Evolutionary conservation across 805 yeast genomes (phyloP), one percentile per base, ranked within the genome.

Genomic region (Suhomyces sp.): DNA sequence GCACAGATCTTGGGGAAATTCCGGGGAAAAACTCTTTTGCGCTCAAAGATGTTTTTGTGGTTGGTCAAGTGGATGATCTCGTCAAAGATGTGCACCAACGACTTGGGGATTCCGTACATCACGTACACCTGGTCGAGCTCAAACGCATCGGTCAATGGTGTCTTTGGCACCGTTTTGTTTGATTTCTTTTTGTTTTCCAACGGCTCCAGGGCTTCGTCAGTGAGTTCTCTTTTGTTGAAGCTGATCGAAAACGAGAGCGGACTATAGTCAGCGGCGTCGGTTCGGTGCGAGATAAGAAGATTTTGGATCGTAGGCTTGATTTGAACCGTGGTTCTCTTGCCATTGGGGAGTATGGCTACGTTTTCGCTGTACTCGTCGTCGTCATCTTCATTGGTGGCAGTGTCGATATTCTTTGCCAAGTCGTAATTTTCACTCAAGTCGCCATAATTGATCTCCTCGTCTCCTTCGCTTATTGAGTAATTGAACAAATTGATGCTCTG

Each of bases 1-100:
- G 84, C 81, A 57, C 85, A 81, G 2, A 81, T 68, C 50, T 73
- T 71, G 4, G 85, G 85, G 60, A 80, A 82, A 57, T 81, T 82
- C 42, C 85, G 66, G 0, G 86, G 85, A 44, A 70, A 73, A 33
- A 74, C 70, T 24, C 73, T 71, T 27, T 63, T 58, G 7, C 56
- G 58, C 48, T 57, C 54, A 59, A 82, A 82, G 54, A 78, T 75
- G 53, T 78, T 74, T 58, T 79, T 77, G 58, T 81, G 84, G 60
- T 82, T 82, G 2, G 86, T 70, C 44, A 82, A 65, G 24, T 71
- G 73, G 6, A 81, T 71, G 2, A 74, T 68, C 54, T 76, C 76
- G 55, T 76, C 74, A 61, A 81, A 74, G 5, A 82, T 58, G n/a
- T 66, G 70, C n/a, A 81, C 49, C 36, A 82, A 64, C 4, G 79